Evolutionary conservation across 441 rosid genomes (phyloP).

Genomic region (Cnidoscolus chayamansa): DNA sequence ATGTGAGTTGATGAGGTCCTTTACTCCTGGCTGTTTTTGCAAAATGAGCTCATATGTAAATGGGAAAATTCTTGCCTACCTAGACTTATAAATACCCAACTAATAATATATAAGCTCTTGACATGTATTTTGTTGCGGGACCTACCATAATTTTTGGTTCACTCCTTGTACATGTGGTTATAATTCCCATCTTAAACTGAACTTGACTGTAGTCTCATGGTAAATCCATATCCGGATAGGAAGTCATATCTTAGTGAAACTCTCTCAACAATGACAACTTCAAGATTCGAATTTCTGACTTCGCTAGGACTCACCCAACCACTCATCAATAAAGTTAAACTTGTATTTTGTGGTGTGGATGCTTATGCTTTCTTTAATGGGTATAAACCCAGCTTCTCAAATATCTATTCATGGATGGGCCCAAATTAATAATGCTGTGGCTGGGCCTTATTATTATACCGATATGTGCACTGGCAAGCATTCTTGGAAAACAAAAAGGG

Average conservation of each 20-base stretch:
- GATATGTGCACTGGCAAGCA: neutral
- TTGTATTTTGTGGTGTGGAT: neutral
- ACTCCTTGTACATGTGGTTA: neutral
- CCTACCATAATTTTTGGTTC: no score
- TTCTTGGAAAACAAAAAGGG: neutral
- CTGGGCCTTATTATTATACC: neutral
- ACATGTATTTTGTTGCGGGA: no score
- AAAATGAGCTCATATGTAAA: neutral
- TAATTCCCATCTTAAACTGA: neutral
- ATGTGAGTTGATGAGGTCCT: neutral
- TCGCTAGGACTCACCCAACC: no score
- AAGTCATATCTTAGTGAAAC: no score
- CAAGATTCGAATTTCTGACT: no score
- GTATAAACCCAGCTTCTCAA: neutral
- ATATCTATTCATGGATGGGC: neutral
- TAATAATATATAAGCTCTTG: no score
- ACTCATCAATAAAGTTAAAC: neutral
- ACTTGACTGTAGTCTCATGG: no score
- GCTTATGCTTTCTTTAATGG: neutral
- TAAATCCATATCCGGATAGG: no score
- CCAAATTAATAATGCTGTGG: neutral
- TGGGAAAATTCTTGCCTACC: neutral
- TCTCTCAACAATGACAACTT: no score
- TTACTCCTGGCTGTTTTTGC: neutral
- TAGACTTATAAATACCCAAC: no score